Evolutionary conservation across 2,329 filamentous ascomycete genomes (phyloP), one percentile per base, ranked within the genome.

Genomic region (Fusarium metavorans): DNA sequence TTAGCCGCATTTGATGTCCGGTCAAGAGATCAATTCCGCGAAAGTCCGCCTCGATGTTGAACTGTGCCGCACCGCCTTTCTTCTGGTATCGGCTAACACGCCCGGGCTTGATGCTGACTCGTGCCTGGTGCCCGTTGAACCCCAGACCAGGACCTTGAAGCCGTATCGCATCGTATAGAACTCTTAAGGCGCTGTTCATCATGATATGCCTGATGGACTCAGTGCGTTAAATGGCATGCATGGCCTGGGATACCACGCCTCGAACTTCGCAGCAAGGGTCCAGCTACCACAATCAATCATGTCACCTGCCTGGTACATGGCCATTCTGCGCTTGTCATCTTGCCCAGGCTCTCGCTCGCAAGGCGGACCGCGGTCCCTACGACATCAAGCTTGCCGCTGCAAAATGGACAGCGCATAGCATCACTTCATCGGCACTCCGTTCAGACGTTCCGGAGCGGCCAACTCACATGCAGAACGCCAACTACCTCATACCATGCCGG

Each of bases 201-300:
- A 45, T 35, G 39, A 48, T 61, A 45, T 45, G 35, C 35, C 14
- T 23, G n/a, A 61, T 48, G 13, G 58, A 48, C 54, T 25, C 37
- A 58, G 30, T 63, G 41, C 54, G 61, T 66, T 74, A 63, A 66
- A 69, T 72, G 60, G 72, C 68, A 37, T 74, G 71, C 71, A 74
- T 74, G 60, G 64, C 56, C 52, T 32, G 23, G 39, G 59, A 60
- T 56, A 59, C 61, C 60, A 48, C 37, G 41, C 34, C 61, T 52
- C 57, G 37, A 48, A 23, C 50, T 56, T 64, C 16, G n/a, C 62
- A 61, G 16, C 43, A 41, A 13, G 25, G 35, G 62, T n/a, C n/a
- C 41, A 50, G 58, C 39, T 56, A 39, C 50, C 35, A 39, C 35
- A 59, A 59, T 54, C 59, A 52, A 39, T 32, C n/a, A 54, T 57